Base-by-base conservation (phyloP, 108 stramenopile genomes). In the Skeletonema marinoi region DNA sequence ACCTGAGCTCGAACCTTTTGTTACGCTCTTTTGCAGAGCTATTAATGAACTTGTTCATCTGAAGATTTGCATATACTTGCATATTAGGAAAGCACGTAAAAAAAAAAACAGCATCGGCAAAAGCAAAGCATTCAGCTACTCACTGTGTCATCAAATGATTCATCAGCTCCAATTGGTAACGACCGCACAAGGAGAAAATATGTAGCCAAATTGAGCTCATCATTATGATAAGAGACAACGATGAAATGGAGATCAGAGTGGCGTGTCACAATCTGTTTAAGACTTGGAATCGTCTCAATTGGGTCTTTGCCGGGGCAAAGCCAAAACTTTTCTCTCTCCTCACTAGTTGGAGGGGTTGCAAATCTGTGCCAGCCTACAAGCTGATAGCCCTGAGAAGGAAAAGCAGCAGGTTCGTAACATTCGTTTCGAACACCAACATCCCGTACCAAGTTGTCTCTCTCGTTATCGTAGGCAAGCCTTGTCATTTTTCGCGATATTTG, bases 401-500 rank as follows among this genome's bases (percentile, higher is more conserved):
- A 87, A 48, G 88, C 88, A 9, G 88, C 80, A 10, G 89, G 81
- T 72, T 93, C 92, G 65, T 93, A 93, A 39, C 65, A 82, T 75
- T 88, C 92, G 74, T 93, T 89, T 58, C 78, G 85, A 32, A 63
- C 78, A 12, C 13, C 16, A 30, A 35, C 11, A 83, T 93, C 92
- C n/a, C 81, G 78, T 17, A 44, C 6, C 67, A 76, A 74, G 62
- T 93, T 93, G 1, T 88, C 88, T 25, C 68, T 74, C 59, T 90
- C 88, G 41, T 81, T 80, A 71, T 93, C 92, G 68, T 78, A 93
- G 29, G 92, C 85, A 64, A 90, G 78, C 16, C 92, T 77, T 50
- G 71, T 74, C 71, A 72, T n/a, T 48, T 66, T 2, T 30, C 30
- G 38, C n/a, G 50, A 35, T 48, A 29, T 30, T 9, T 6, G 21